These are phyloP conservation scores for Articulospora tetracladia DNA, from an alignment of 495 filamentous ascomycete species.

Conservation along the genomic window DNA sequence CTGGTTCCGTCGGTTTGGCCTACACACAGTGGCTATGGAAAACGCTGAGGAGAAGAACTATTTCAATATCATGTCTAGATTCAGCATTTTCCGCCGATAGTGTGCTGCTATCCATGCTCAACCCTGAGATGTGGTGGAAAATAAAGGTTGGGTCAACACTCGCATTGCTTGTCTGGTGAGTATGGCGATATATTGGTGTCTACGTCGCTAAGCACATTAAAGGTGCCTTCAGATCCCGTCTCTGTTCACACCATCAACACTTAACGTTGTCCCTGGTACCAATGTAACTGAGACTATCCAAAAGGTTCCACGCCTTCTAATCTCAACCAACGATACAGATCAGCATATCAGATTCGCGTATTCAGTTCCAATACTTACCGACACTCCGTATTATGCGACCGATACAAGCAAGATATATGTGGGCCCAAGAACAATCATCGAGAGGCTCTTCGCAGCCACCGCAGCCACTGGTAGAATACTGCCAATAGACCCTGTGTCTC, in stretches of 20 bases:
- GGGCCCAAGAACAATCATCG: conserved; percentile 22
- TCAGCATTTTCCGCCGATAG: conserved; percentile 16
- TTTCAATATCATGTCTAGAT: conserved; percentile 16
- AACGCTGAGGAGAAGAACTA: conserved; percentile 3
- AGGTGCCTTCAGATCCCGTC: conserved; percentile 22
- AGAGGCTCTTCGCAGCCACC: conserved; percentile 15
- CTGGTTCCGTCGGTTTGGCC: conserved; percentile 5
- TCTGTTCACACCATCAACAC: conserved; percentile 20
- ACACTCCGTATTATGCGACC: neutral
- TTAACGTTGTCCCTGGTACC: conserved; percentile 6
- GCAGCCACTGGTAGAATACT: conserved; percentile 19
- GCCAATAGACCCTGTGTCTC: conserved; percentile 11
- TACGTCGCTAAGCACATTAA: neutral
- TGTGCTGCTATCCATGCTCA: conserved; percentile 12
- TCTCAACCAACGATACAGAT: neutral
- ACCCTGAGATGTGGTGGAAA: conserved; percentile 21
- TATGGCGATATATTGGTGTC: neutral
- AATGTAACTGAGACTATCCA: neutral
- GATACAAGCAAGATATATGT: conserved; percentile 8
- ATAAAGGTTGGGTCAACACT: conserved; percentile 9
- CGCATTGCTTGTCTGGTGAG: conserved; percentile 17
- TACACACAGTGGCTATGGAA: conserved; percentile 20
- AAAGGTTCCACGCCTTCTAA: neutral
- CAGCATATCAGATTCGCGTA: neutral
- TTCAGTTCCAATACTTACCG: conserved; percentile 3